Conservation (phyloP, 179 eudicot genomes). For the Nepenthes alata region DNA sequence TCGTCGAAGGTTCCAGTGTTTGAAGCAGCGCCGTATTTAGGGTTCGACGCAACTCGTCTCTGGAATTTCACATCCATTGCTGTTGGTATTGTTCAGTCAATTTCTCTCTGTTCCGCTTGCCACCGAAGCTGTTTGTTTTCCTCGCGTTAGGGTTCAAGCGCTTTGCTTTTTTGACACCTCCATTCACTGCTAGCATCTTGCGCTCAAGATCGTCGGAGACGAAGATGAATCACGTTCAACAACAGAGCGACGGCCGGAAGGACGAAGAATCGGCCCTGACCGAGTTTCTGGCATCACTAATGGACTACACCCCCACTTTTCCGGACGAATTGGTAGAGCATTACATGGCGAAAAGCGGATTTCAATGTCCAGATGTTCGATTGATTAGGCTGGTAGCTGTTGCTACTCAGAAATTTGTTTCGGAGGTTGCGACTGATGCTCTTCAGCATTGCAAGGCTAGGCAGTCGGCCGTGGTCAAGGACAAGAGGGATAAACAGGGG, state of each 20-base stretch:
- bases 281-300: conserved; percentile 46
- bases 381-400: conserved; percentile 71
- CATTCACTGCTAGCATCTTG: too few relatives aligned
- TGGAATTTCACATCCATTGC: too few relatives aligned
- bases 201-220: too few relatives aligned
- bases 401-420: conserved; percentile 84
- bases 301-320: conserved; percentile 77
- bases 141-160: too few relatives aligned
- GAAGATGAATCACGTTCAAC: conserved; percentile 16
- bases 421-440: conserved; percentile 83
- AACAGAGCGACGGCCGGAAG: conserved; percentile 7
- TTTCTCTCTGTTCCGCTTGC: too few relatives aligned
- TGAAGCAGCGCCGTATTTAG: too few relatives aligned
- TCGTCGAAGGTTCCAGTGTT: too few relatives aligned
- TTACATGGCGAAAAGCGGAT: conserved; percentile 82
- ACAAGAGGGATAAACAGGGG: conserved; percentile 87
- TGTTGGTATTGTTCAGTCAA: too few relatives aligned
- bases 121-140: too few relatives aligned
- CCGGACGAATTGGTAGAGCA: conserved; percentile 95
- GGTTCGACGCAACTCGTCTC: too few relatives aligned
- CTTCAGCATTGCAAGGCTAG: conserved; percentile 99
- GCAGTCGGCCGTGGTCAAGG: conserved; percentile 64
- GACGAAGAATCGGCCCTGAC: conserved; percentile 28
- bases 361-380: conserved; percentile 83
- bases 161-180: too few relatives aligned